Evolutionary conservation across 257 asterid species (phyloP), one percentile per base, ranked within the genome.

Genomic region (Cordia subcordata): DNA sequence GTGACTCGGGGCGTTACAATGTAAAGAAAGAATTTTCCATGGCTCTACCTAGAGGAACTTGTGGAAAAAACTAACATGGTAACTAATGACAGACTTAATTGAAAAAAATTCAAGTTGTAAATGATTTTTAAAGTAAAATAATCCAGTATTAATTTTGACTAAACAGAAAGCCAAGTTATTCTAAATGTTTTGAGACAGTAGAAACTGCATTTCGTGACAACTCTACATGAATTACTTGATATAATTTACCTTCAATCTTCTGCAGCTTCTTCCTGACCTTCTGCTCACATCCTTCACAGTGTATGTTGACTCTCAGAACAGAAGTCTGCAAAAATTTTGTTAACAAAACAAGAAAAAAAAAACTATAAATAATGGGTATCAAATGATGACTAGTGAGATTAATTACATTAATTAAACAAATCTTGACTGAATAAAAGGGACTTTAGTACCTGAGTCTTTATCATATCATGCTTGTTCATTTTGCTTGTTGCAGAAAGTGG

Each of bases 301-400:
- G 61, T 32, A 56, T 56, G 42, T 56, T 56, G 33, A 56, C 61
- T 37, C 61, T 56, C 15, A 56, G 61, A 35, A 38, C 61, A 12
- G 19, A 27, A 37, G 33, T 53, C 58, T 53, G 37, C 33, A 53
- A 53, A 53, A 19, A 2, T 15, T 9, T 15, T 10, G 13, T 54
- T n/a, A 54, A 32, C 17, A 23, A 22, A 54, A 19, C 10, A 12
- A 22, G 10, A 14, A 16, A 52, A n/a, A n/a, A n/a, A n/a, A n/a
- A 32, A 17, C 19, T 16, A 27, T 20, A 10, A 13, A 21, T 1
- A 55, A 46, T 13, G 14, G 14, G 17, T 46, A 46, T 46, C 14
- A 13, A 17, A 17, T n/a, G 15, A 46, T 46, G 52, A 13, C 2
- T 13, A 51, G 47, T n/a, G n/a, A n/a, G 15, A 50, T 10, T 18